Base-by-base conservation (phyloP, 352 stramenopile species). In the Globisporangium cystogenes region DNA sequence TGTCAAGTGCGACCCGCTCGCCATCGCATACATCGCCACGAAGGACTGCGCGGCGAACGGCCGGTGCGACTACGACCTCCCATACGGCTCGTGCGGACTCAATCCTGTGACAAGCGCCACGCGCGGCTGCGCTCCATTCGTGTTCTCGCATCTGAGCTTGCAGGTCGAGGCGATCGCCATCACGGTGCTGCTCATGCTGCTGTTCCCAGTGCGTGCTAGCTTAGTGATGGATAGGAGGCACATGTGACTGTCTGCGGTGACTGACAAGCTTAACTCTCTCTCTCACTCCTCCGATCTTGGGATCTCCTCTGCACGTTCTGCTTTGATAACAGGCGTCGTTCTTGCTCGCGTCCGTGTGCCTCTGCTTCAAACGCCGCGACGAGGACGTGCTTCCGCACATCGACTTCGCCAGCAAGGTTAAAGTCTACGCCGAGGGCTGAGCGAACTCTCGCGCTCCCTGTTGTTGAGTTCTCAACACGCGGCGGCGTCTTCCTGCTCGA, bases 351-450 rank as follows among this genome's bases (percentile, higher is more conserved):
- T 81, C 76, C 0, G 3, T 87, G 2, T 89, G 76, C 39, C 66
- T 92, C 16, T 86, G 80, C 53, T 76, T 86, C 29, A 90, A 92
- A 59, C 70, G 81, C 36, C 58, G 80, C 41, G 78, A 92, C 43
- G 65, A 86, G 59, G 81, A 88, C 44, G 78, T 89, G 18, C 51
- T 77, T n/a, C 81, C 81, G 1, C 37, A 57, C 10, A 67, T 88
- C 23, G 61, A 62, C n/a, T 87, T 86, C 57, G 72, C 66, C 5
- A 72, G 60, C 43, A 79, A 82, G 59, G 72, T 81, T 29, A 67
- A 67, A 55, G 58, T 84, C 18, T 59, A 82, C 50, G 69, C 68
- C 0, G 51, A 65, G 21, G 63, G 59, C 31, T 70, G 50, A 68
- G 36, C 14, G 36, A 41, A 15, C 36, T 41, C 36, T 20, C 10